phyloP scores from a whole-genome alignment of 495 filamentous ascomycete species.

The Pseudotulostoma volvatum region DNA sequence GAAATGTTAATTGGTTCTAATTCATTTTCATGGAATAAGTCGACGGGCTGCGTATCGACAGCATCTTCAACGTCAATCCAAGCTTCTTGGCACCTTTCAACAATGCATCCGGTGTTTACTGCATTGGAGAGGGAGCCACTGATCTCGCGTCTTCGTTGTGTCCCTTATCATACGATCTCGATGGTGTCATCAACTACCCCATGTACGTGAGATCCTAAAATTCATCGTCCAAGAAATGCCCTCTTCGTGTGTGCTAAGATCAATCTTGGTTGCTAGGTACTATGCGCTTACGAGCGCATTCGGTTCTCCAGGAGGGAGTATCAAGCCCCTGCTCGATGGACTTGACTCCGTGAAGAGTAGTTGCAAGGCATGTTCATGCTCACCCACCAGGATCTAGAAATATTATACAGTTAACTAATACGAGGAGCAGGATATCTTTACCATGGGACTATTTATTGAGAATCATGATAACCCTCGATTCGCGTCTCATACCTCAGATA shows the following conservation, averaged over 20 bases:
- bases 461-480: constrained; percentile 68
- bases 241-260: too few relatives aligned
- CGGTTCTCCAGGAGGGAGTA: constrained; percentile 38
- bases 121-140: constrained; percentile 50
- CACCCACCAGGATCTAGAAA: too few relatives aligned
- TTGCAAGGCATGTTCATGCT: constrained; percentile 22
- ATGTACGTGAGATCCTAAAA: constrained; percentile 11
- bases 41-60: constrained; percentile 67
- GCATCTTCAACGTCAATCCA: constrained; percentile 52
- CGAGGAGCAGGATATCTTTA: constrained; percentile 29
- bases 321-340: constrained; percentile 41
- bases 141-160: constrained; percentile 44
- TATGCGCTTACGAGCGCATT: constrained; percentile 43
- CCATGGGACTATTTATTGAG: constrained; percentile 59
- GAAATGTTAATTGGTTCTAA: too few relatives aligned
- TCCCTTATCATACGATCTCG: constrained; percentile 42
- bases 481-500: constrained; percentile 35
- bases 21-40: too few relatives aligned
- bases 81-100: constrained; percentile 52
- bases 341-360: constrained; percentile 35
- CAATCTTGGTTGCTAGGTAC: constrained; percentile 21
- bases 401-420: too few relatives aligned
- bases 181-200: constrained; percentile 53
- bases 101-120: constrained; percentile 50
- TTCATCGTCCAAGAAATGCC: neutral